Evolutionary conservation across 768 basidiomycete species (phyloP).

Genomic region (Roridomyces roridus): DNA sequence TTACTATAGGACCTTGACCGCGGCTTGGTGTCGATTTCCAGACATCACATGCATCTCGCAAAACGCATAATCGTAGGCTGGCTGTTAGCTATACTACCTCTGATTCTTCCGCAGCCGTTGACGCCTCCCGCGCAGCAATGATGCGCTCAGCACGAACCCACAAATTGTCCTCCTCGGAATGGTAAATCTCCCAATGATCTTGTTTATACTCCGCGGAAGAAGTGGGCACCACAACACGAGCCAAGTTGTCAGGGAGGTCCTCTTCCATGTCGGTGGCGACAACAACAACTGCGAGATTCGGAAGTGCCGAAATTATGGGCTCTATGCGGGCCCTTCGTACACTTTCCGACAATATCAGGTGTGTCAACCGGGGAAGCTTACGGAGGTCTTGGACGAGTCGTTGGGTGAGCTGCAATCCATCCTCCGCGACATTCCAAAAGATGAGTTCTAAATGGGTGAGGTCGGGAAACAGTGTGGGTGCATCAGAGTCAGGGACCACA

Average conservation of each 20-base stretch:
- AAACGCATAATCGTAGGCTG: too few species aligned
- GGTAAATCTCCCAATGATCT: background rate
- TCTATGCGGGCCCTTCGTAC: background rate
- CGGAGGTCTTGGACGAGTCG: background rate
- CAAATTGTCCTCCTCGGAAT: background rate
- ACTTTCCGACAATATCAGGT: background rate
- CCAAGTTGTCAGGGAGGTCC: background rate
- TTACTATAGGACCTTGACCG: too few species aligned
- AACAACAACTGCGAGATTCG: background rate
- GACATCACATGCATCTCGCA: too few species aligned
- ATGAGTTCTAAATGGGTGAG: constrained; percentile 8
- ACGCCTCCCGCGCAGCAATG: background rate
- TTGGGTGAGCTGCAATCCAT: background rate
- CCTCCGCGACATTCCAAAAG: background rate
- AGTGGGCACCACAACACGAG: background rate
- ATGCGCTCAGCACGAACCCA: constrained; percentile 6
- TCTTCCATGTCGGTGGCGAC: background rate
- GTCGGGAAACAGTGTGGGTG: background rate
- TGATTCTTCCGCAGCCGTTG: background rate
- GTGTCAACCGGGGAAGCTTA: constrained; percentile 7
- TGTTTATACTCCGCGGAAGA: background rate
- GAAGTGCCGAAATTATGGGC: background rate
- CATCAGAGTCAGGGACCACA: background rate
- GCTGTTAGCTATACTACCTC: too few species aligned
- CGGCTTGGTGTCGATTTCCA: too few species aligned